Base-by-base conservation (phyloP, 805 yeast genomes). In the Candida endomychidarum region DNA sequence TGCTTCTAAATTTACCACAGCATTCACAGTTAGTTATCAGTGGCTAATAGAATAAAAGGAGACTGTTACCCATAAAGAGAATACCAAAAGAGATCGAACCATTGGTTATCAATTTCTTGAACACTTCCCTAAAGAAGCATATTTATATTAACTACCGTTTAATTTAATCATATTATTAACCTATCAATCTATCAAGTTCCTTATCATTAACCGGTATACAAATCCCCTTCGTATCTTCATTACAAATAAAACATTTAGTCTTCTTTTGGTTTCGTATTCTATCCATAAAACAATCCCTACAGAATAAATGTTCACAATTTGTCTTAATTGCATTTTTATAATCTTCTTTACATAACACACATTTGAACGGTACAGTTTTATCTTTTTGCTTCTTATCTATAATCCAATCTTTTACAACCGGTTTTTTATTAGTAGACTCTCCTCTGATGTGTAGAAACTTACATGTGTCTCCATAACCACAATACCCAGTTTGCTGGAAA, bases 391-490 rank as follows among this genome's bases (percentile, higher is more conserved):
- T 24, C 36, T 21, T 54, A 47, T 28, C 23, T 19, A 36, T 38
- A 2, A 65, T 72, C 96, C 96, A 86, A 32, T 86, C 95, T 43
- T 70, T 71, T 19, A 73, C 58, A 5, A 82, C 58, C 43, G 82
- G 79, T 78, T 81, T 78, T 21, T 82, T 86, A 34, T 81, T 81
- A 40, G 73, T 76, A 63, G 81, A 84, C 54, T 87, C 96, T 50
- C 87, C 97, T 60, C 99, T 66, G 11, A 86, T 78, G 57, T 93
- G 99, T 24, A 91, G 59, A 59, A 93, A 93, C 64, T 93, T 93
- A 67, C 99, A 93, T 24, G 93, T 83, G 52, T 93, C 99, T 7
- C 99, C 99, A 58, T 83, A 93, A 5, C 97, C 97, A 71, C 99
- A 93, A 56, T 80, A 90, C 0, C 99, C 99, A 0, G 95, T 90